phyloP scores from a whole-genome alignment of 106 monocot genomes.

The Dendrobium chrysotoxum region DNA sequence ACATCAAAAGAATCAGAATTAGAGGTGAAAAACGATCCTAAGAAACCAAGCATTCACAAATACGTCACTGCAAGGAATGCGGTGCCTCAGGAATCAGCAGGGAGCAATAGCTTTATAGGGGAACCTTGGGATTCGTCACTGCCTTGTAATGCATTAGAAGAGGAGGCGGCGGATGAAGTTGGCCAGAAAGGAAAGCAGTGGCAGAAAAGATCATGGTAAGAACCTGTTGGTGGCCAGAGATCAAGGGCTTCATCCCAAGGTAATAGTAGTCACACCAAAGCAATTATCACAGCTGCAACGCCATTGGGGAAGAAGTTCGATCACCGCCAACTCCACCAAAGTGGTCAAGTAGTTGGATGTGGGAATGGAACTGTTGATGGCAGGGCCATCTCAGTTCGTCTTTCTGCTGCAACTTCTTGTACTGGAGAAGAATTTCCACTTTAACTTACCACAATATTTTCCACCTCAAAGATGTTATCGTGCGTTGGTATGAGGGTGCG shows the following conservation, averaged over 20 bases:
- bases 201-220: no score
- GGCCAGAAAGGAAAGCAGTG: neutral
- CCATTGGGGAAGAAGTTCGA: conserved; percentile 1
- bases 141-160: conserved; percentile 60
- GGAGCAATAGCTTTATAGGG: conserved; percentile 75
- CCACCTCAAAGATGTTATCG: no score
- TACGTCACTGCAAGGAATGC: conserved; percentile 43
- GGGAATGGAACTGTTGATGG: neutral
- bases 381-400: neutral
- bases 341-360: neutral
- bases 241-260: no score
- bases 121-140: conserved; percentile 49
- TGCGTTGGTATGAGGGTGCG: no score
- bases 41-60: conserved; percentile 70
- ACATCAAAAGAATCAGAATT: conserved; percentile 55
- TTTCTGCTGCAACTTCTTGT: neutral
- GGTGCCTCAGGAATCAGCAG: conserved; percentile 83
- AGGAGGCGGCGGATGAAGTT: conserved; percentile 1
- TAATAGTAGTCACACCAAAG: neutral
- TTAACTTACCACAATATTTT: no score
- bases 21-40: conserved; percentile 43
- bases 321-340: neutral
- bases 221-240: no score
- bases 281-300: neutral
- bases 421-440: neutral